Conservation (phyloP, 2,329 filamentous ascomycete species). For the Aspergillus floridensis region DNA sequence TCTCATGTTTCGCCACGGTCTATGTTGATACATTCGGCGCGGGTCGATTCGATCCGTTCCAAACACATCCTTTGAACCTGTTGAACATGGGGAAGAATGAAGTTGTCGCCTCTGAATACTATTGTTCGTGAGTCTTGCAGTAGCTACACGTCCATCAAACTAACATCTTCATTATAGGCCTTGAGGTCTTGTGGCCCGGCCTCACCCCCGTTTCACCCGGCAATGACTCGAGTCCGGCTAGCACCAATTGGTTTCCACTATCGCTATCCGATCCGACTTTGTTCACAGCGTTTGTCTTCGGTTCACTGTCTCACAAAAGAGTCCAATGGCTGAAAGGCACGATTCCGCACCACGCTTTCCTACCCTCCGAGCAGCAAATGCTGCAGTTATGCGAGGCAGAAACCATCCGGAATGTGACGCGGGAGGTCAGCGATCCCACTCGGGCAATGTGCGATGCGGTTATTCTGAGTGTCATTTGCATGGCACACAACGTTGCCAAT, state of each 20-base stretch:
- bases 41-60: conserved; percentile 28
- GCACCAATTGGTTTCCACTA: conserved; percentile 30
- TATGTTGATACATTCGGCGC: conserved; percentile 19
- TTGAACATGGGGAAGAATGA: conserved; percentile 20
- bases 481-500: conserved; percentile 33
- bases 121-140: conserved; percentile 22
- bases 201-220: conserved; percentile 21
- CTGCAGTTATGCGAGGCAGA: conserved; percentile 31
- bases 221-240: conserved; percentile 1
- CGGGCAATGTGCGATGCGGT: conserved; percentile 35
- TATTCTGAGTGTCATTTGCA: conserved; percentile 36
- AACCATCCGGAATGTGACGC: conserved; percentile 36
- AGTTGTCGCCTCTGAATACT: conserved; percentile 25
- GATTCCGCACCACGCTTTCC: conserved; percentile 21
- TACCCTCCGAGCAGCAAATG: conserved; percentile 22
- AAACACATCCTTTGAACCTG: conserved; percentile 20
- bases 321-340: conserved; percentile 29
- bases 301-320: conserved; percentile 32
- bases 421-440: conserved; percentile 31
- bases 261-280: conserved; percentile 28
- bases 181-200: conserved; percentile 30
- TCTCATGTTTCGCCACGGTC: not conserved
- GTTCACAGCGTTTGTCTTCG: conserved; percentile 33
- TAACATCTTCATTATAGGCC: conserved; percentile 14
- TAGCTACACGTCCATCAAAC: not conserved